Evolutionary conservation across 1,284 basidiomycete genomes (phyloP).

Genomic region (Moniliophthora roreri): DNA sequence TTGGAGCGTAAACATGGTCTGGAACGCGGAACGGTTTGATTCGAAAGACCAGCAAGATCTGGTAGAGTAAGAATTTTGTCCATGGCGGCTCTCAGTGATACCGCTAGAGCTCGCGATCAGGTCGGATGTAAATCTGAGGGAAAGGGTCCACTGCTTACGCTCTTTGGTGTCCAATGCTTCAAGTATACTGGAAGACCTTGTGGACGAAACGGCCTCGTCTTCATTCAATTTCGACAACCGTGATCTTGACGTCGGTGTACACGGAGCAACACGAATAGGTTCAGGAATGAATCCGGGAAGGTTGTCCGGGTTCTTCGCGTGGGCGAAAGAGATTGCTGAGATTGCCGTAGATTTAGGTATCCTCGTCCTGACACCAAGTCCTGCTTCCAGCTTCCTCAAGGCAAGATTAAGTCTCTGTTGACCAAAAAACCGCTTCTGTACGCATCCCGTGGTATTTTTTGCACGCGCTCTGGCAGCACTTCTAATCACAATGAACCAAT

Average conservation of each 20-base stretch:
- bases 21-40: background rate
- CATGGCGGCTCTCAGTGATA: slow-evolving; percentile 37
- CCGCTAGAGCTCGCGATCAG: slow-evolving; percentile 27
- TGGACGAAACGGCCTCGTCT: slow-evolving; percentile 15
- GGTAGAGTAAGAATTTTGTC: slow-evolving; percentile 41
- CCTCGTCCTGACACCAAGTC: background rate
- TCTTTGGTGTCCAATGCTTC: slow-evolving; percentile 37
- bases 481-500: slow-evolving; percentile 35
- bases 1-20: background rate
- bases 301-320: slow-evolving; percentile 24
- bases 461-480: slow-evolving; percentile 53
- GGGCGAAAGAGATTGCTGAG: slow-evolving; percentile 29
- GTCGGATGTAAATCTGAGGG: slow-evolving; percentile 6
- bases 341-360: background rate
- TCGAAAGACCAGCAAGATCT: slow-evolving; percentile 44
- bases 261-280: slow-evolving; percentile 23
- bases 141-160: slow-evolving; percentile 26
- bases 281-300: slow-evolving; percentile 24
- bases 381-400: slow-evolving; percentile 27
- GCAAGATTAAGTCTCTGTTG: slow-evolving; percentile 53
- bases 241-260: slow-evolving; percentile 22
- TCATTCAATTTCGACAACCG: slow-evolving; percentile 8
- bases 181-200: slow-evolving; percentile 31
- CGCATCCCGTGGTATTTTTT: slow-evolving; percentile 47
- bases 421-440: slow-evolving; percentile 56